Conservation (phyloP, 1,139 yeast species). For the Pichia sp. region DNA sequence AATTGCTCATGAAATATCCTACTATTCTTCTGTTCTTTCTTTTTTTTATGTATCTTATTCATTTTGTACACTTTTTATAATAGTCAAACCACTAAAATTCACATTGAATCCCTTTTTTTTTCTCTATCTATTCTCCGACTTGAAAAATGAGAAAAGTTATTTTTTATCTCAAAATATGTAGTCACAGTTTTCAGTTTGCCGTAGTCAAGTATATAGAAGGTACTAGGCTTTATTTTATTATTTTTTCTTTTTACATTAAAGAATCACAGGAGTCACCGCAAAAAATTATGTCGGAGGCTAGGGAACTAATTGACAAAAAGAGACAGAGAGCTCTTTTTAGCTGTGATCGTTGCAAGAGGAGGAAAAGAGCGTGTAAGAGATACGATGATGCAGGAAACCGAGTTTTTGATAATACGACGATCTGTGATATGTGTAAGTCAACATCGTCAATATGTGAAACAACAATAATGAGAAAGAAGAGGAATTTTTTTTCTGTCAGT, state of each 20-base stretch:
- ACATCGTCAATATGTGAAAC: slow-evolving; percentile 30
- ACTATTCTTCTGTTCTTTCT: neutral
- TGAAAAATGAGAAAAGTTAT: too few relatives aligned
- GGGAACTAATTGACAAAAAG: neutral
- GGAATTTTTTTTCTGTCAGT: slow-evolving; percentile 26
- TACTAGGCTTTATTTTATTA: too few relatives aligned
- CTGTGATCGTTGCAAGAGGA: slow-evolving; percentile 36
- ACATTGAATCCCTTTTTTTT: too few relatives aligned
- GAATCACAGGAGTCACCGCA: neutral
- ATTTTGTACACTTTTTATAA: too few relatives aligned
- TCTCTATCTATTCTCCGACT: too few relatives aligned
- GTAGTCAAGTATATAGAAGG: too few relatives aligned
- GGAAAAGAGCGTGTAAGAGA: slow-evolving; percentile 35
- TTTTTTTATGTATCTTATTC: too few relatives aligned
- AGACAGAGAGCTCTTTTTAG: slow-evolving; percentile 30
- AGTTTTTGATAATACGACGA: slow-evolving; percentile 25
- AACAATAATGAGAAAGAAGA: slow-evolving; percentile 29
- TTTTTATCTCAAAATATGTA: too few relatives aligned
- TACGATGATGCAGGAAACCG: slow-evolving; percentile 13
- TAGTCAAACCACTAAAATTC: too few relatives aligned
- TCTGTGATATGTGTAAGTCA: slow-evolving; percentile 30
- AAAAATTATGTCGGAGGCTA: neutral
- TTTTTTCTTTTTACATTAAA: neutral
- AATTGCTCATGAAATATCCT: too few relatives aligned
- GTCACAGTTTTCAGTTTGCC: too few relatives aligned